Conservation (phyloP, 23 red algal genomes). For the Rhodosorus marinus region DNA sequence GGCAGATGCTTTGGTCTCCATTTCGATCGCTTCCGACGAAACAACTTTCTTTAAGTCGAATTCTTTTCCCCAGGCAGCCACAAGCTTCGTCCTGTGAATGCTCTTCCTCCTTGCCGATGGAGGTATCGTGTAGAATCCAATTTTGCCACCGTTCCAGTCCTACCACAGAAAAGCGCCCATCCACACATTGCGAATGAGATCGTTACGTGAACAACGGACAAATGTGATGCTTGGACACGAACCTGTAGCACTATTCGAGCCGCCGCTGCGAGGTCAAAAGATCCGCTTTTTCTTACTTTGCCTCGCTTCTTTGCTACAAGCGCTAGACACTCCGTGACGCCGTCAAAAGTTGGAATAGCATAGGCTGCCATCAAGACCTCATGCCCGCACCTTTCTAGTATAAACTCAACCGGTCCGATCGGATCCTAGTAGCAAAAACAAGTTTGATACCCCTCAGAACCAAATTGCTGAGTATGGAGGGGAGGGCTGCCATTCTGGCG, state of each 20-base stretch:
- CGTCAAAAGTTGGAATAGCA: conserved; percentile 38
- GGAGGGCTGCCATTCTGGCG: background rate
- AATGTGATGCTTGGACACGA: too few relatives aligned
- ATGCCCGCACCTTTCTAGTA: conserved; percentile 43
- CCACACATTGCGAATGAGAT: too few relatives aligned
- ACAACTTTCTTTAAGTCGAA: conserved; percentile 37
- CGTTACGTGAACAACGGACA: too few relatives aligned
- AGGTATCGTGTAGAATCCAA: conserved; percentile 92
- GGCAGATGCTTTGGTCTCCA: too few relatives aligned
- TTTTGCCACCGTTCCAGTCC: conserved; percentile 88
- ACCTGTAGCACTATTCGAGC: conserved; percentile 53
- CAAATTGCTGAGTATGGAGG: background rate
- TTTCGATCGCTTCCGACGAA: too few relatives aligned
- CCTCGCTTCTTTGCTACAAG: conserved; percentile 60
- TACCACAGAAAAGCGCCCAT: too few relatives aligned
- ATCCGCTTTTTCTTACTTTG: conserved; percentile 40
- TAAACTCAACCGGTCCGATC: conserved; percentile 25
- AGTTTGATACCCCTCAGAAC: background rate
- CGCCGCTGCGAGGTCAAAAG: conserved; percentile 64
- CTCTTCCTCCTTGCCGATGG: conserved; percentile 27
- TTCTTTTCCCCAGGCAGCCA: conserved; percentile 30
- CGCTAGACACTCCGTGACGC: conserved; percentile 39
- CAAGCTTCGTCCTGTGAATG: conserved; percentile 27
- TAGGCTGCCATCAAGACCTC: conserved; percentile 55
- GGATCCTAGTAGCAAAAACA: conserved; percentile 19